Conservation (phyloP, 139 green algal genomes). For the Edaphochlamys debaryana region DNA sequence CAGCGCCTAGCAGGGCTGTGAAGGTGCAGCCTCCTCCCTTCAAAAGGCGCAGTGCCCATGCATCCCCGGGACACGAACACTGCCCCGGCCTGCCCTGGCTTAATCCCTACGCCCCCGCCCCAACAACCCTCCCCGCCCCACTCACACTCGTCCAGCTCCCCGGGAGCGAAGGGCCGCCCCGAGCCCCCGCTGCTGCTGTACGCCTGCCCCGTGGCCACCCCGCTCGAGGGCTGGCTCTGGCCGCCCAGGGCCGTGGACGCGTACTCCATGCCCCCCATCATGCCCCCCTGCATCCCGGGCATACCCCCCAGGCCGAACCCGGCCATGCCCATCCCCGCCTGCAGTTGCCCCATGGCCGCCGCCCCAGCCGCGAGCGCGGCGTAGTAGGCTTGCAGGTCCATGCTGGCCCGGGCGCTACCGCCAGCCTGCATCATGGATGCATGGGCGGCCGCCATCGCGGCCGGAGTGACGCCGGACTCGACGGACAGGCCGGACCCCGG, state of each 20-base stretch:
- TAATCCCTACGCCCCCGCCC: not conserved
- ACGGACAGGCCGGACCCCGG: no score
- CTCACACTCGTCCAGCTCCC: slow-evolving; percentile 30
- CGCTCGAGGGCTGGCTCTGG: no score
- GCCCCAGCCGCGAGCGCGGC: no score
- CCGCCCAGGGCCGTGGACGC: no score
- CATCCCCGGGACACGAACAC: no score
- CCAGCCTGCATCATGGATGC: not conserved
- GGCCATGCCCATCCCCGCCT: not conserved
- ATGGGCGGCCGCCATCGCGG: no score
- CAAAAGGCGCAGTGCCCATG: no score
- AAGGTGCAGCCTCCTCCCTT: no score
- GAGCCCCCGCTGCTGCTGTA: slow-evolving; percentile 1
- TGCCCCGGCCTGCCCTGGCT: no score
- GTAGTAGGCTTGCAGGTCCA: not conserved
- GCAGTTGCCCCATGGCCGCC: not conserved
- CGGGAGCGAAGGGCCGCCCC: not conserved
- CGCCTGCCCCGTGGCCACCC: not conserved
- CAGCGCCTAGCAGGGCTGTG: no score
- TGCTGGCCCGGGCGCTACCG: not conserved
- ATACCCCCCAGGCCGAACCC: not conserved
- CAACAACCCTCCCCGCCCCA: not conserved
- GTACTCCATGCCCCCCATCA: not conserved
- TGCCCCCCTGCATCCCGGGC: not conserved
- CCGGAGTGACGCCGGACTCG: no score